phyloP scores from a whole-genome alignment of 2,329 filamentous ascomycete species.

The Venturia effusa region DNA sequence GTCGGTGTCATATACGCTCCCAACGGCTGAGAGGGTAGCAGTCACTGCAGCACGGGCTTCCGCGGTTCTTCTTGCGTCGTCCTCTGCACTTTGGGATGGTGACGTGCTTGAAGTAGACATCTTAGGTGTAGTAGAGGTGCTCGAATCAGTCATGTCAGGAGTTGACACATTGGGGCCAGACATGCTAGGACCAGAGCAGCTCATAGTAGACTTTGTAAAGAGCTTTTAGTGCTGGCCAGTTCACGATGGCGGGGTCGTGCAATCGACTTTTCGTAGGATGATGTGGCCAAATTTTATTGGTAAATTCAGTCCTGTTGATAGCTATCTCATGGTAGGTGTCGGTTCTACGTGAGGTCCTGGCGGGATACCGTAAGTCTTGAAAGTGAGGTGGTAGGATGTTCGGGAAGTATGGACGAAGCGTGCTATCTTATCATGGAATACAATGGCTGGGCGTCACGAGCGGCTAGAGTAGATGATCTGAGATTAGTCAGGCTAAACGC shows the following conservation, averaged over 20 bases:
- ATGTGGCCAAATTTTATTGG: neutral
- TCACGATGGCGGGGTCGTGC: neutral
- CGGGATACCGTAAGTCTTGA: neutral
- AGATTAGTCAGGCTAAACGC: neutral
- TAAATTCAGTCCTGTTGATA: neutral
- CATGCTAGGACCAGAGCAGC: neutral
- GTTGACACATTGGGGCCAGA: neutral
- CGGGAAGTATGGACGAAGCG: neutral
- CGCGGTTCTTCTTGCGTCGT: constrained; percentile 12
- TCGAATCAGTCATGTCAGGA: neutral
- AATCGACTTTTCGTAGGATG: neutral
- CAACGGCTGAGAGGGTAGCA: constrained; percentile 42
- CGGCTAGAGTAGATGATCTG: neutral
- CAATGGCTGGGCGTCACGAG: neutral
- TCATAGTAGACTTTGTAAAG: neutral
- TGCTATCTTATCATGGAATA: neutral
- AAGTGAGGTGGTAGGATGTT: neutral
- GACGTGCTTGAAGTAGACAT: neutral
- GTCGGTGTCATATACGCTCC: constrained; percentile 58
- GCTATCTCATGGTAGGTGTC: neutral
- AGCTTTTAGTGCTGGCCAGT: neutral
- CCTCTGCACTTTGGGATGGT: neutral
- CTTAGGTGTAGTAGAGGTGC: too few relatives aligned
- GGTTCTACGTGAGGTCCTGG: neutral
- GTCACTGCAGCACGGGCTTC: constrained; percentile 42